phyloP scores from a whole-genome alignment of 2,329 filamentous ascomycete genomes.

The Aureobasidium namibiae region DNA sequence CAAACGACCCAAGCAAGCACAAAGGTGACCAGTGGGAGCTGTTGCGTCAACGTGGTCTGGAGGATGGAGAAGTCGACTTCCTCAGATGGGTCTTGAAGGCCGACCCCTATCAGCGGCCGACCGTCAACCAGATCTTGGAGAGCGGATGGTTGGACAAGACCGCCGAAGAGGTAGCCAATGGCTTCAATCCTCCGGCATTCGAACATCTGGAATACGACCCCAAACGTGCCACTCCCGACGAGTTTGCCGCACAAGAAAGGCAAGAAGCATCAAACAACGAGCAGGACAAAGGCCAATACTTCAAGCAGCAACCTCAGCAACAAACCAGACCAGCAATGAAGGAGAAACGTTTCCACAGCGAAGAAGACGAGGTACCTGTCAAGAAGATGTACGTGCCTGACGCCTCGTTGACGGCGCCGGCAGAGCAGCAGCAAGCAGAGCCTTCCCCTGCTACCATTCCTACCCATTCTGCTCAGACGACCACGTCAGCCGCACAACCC shows the following conservation, averaged over 20 bases:
- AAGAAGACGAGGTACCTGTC: slow-evolving; percentile 7
- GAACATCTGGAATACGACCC: slow-evolving; percentile 6
- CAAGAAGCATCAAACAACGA: not conserved
- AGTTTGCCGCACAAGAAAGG: not conserved
- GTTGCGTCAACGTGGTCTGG: slow-evolving; percentile 17
- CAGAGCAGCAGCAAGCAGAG: not conserved
- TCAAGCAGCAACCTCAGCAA: not conserved
- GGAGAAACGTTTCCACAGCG: slow-evolving; percentile 2
- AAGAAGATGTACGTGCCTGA: not conserved
- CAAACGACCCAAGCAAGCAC: slow-evolving; percentile 12
- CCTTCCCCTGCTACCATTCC: not conserved
- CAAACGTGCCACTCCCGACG: not conserved
- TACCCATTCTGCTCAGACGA: slow-evolving; percentile 2
- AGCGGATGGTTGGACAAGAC: slow-evolving; percentile 9
- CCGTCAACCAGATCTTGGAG: slow-evolving; percentile 19
- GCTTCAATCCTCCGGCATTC: not conserved
- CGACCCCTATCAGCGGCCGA: slow-evolving; percentile 21
- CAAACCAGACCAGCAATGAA: not conserved
- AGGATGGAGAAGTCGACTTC: slow-evolving; percentile 20
- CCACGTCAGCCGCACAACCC: not conserved
- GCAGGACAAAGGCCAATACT: not conserved
- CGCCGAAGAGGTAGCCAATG: not conserved
- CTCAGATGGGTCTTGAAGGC: slow-evolving; percentile 20
- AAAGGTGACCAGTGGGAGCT: slow-evolving; percentile 20
- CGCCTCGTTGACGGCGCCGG: not conserved